Evolutionary conservation across 257 asterid genomes (phyloP), one percentile per base, ranked within the genome.

Genomic region (Jacaranda copaia): DNA sequence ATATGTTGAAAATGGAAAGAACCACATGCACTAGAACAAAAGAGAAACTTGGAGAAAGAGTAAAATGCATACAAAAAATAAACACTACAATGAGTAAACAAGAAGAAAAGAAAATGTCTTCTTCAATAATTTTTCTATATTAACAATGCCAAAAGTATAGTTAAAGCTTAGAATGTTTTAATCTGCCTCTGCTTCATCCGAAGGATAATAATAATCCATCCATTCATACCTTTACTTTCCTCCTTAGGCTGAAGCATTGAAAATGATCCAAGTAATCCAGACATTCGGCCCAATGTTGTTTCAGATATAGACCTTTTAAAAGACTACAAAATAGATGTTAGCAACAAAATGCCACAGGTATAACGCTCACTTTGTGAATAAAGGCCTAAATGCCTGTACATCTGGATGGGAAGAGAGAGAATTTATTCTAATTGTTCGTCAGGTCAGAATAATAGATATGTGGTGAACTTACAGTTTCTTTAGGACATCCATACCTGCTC

Each of bases 221-320:
- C 56, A 18, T 64, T 12, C 83, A 65, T 81, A 93, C 98, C 96
- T 85, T 66, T 83, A 69, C 36, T 79, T 79, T 90, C 95, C 39
- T 84, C 88, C 80, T 68, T 85, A n/a, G 97, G 82, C 79, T 72
- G 92, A 79, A 81, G 88, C 48, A 81, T 68, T 18, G 96, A 77
- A 81, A 91, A 68, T 2, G 97, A 88, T 77, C 96, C 97, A 75
- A 91, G 77, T 56, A 90, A 49, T 57, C 79, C 93, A 4, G 96
- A 87, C 88, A 87, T 79, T 73, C 92, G 83, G 35, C 83, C 84
- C 75, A 93, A 75, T 18, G 96, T 89, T 59, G 95, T 75, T 84
- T 93, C 98, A 0, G 98, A 90, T 82, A 84, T 81, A 25, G 92
- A 93, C 85, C 96, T 91, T 85, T 84, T 93, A 51, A 87, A 72